These are phyloP conservation scores for Ustanciosporium gigantosporum DNA, from an alignment of 1,284 basidiomycete species.

Conservation along the genomic window DNA sequence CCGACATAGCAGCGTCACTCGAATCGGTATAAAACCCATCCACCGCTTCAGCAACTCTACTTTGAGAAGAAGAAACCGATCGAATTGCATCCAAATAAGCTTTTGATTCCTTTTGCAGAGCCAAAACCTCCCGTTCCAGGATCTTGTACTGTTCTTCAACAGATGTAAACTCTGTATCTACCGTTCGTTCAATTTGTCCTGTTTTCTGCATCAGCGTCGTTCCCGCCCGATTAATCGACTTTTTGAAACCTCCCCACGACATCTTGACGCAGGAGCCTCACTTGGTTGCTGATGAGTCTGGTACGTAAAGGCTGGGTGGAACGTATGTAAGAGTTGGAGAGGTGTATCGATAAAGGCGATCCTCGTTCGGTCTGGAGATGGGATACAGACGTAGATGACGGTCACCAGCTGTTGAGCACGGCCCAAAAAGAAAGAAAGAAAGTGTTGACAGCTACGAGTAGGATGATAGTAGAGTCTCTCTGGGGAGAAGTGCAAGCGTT, in stretches of 20 bases:
- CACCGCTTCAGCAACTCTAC: conserved; percentile 91
- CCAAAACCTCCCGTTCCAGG: conserved; percentile 68
- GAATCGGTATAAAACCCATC: conserved; percentile 80
- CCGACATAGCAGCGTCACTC: conserved; percentile 83
- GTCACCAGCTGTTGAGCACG: too few species aligned
- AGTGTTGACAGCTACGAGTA: too few species aligned
- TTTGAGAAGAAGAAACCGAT: conserved; percentile 85
- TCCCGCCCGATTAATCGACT: conserved; percentile 87
- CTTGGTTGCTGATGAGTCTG: neutral
- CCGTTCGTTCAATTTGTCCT: conserved; percentile 91
- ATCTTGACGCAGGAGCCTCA: conserved; percentile 17
- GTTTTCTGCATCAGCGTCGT: conserved; percentile 78
- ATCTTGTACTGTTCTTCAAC: conserved; percentile 87
- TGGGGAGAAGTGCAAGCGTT: too few species aligned
- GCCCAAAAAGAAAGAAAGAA: too few species aligned
- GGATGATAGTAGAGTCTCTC: too few species aligned
- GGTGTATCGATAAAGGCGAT: too few species aligned
- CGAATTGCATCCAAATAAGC: conserved; percentile 88
- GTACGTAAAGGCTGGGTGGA: too few species aligned
- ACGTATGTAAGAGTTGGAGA: too few species aligned
- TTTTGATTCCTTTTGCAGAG: conserved; percentile 93
- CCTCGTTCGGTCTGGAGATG: too few species aligned
- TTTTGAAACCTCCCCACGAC: conserved; percentile 74
- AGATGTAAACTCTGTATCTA: conserved; percentile 89
- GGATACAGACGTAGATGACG: too few species aligned